Conservation (phyloP, 2,329 filamentous ascomycete genomes). For the Scytalidium sp. region DNA sequence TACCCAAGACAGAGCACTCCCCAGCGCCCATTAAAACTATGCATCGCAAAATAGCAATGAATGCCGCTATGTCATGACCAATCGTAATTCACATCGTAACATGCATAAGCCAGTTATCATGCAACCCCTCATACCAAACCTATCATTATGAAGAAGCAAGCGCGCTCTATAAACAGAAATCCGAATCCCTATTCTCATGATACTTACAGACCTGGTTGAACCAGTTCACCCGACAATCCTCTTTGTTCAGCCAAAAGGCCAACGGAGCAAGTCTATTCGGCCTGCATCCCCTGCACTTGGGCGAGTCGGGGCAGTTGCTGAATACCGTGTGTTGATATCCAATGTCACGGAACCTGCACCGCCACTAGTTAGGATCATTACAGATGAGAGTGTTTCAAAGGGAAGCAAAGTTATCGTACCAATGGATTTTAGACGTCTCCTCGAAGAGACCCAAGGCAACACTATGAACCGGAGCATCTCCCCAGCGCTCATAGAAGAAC, state of each 20-base stretch:
- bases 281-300: not conserved
- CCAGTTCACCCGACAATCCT: not conserved
- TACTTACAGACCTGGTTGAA: not conserved
- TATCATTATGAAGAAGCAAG: no score
- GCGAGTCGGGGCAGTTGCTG: not conserved
- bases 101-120: no score
- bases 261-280: not conserved
- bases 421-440: not conserved
- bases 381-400: constrained; percentile 71
- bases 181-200: not conserved
- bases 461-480: constrained; percentile 87
- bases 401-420: not conserved
- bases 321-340: constrained; percentile 72
- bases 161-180: not conserved
- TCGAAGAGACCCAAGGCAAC: not conserved
- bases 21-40: no score
- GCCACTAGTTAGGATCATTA: constrained; percentile 80
- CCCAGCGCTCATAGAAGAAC: constrained; percentile 98
- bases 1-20: no score
- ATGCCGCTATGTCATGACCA: no score
- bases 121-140: no score
- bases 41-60: no score
- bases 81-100: no score
- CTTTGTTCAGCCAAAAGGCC: not conserved
- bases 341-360: constrained; percentile 97